These are phyloP conservation scores for Phytophthora pistaciae DNA, from an alignment of 352 stramenopile species.

Conservation along the genomic window DNA sequence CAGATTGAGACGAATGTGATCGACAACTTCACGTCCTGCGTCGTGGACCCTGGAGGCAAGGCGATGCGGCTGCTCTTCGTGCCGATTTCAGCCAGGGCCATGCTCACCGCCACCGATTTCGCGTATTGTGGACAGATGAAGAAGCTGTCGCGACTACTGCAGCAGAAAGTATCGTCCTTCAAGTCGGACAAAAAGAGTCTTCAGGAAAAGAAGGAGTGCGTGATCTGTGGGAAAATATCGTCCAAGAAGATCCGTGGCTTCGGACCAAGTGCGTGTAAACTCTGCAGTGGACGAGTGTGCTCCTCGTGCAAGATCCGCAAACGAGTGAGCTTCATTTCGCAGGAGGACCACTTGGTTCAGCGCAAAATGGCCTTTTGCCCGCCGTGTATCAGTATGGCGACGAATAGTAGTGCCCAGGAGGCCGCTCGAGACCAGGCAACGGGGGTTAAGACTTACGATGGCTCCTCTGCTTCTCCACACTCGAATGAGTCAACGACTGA, in stretches of 20 bases:
- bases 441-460: neutral
- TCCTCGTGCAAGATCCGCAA: conserved; percentile 2
- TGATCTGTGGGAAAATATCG: neutral
- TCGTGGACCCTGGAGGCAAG: neutral
- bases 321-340: neutral
- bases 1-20: neutral
- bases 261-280: neutral
- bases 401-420: neutral
- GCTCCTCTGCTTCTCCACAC: neutral
- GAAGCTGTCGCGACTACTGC: neutral
- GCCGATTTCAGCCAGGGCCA: neutral
- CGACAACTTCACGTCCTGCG: neutral
- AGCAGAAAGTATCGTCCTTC: neutral
- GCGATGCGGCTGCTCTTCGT: neutral
- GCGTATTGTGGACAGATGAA: neutral
- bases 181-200: neutral
- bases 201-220: neutral
- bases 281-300: neutral
- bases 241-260: neutral
- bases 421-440: neutral
- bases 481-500: neutral
- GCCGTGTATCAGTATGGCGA: neutral
- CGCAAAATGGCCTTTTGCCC: neutral
- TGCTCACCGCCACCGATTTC: neutral
- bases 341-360: neutral